phyloP scores from a whole-genome alignment of 2,329 filamentous ascomycete species.

The Exophiala spinifera region DNA sequence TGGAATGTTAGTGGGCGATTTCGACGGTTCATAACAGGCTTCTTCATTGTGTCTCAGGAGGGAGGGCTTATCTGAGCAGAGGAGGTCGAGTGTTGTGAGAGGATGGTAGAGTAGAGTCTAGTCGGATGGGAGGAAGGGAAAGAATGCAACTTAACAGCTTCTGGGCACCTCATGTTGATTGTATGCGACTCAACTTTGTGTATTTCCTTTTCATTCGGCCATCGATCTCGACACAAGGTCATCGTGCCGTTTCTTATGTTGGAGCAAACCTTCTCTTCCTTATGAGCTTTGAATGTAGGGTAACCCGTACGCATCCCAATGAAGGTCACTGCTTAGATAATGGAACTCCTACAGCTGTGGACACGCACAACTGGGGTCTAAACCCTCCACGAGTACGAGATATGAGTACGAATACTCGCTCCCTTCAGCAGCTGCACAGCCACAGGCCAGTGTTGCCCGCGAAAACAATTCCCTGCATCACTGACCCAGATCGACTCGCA shows the following conservation, averaged over 20 bases:
- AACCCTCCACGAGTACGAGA: no score
- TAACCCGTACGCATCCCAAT: no score
- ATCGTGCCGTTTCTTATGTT: no score
- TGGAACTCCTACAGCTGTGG: no score
- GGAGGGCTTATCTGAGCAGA: background rate
- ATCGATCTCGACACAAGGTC: no score
- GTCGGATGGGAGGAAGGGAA: background rate
- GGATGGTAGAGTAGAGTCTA: background rate
- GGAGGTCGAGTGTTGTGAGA: background rate
- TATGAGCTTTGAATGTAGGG: no score
- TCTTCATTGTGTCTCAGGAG: background rate
- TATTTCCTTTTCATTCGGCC: no score
- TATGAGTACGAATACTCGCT: no score
- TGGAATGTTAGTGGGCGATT: background rate
- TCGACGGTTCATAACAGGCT: background rate
- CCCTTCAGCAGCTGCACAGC: constrained; percentile 1
- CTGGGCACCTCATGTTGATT: background rate
- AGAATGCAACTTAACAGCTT: background rate
- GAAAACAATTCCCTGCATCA: background rate
- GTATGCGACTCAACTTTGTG: background rate
- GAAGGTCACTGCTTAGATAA: no score
- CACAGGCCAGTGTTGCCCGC: constrained; percentile 4
- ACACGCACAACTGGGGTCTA: no score
- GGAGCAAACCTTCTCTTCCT: no score
- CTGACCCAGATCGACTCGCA: background rate